Conservation (phyloP, 371 early-diverging fungal species). For the Circinella minor region DNA sequence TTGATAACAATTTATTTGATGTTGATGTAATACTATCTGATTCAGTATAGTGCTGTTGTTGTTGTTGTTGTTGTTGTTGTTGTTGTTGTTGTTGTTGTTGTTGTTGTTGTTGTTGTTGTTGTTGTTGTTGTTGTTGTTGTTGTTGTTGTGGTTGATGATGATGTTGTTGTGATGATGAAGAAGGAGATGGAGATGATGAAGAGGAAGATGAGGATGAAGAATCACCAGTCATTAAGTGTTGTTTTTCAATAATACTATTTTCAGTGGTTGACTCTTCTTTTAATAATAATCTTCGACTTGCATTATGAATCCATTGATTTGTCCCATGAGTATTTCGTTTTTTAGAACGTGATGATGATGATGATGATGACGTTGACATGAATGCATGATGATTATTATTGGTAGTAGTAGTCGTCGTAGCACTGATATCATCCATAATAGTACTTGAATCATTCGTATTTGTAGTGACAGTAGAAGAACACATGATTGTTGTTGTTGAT, state of each 20-base stretch:
- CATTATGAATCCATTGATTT: background rate
- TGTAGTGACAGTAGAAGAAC: background rate
- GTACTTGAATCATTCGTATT: background rate
- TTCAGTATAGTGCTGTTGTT: background rate
- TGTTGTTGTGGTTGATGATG: too few species aligned
- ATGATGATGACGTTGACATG: background rate
- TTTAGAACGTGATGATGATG: background rate
- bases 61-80: background rate
- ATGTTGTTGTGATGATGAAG: too few species aligned
- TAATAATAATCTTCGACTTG: background rate
- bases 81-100: slow-evolving; percentile 3
- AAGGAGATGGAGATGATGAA: background rate
- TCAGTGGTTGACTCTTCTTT: background rate
- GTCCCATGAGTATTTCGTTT: background rate
- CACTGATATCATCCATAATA: background rate
- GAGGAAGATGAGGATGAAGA: background rate
- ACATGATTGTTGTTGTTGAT: background rate
- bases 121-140: background rate
- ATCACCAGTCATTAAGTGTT: background rate
- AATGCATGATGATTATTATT: background rate
- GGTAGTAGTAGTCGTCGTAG: background rate
- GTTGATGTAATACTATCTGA: slow-evolving; percentile 1
- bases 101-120: background rate
- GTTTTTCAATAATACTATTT: too few species aligned
- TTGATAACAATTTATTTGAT: background rate